These are phyloP conservation scores for Mayamaea pseudoterrestris DNA, from an alignment of 108 stramenopile species.

Conservation along the genomic window DNA sequence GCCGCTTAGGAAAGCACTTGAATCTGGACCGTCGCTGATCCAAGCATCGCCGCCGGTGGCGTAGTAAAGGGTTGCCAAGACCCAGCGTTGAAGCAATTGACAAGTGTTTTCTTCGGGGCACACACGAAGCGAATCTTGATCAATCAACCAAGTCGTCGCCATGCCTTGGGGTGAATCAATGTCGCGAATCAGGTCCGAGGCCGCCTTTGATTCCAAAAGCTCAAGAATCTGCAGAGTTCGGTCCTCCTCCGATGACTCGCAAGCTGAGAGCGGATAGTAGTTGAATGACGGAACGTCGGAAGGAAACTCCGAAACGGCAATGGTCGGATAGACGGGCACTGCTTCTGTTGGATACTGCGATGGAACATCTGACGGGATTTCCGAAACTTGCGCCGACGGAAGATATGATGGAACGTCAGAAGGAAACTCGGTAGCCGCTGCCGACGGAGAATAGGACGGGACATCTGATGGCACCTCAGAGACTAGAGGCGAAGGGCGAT, in stretches of 20 bases:
- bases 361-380: neutral
- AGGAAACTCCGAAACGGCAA: neutral
- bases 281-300: neutral
- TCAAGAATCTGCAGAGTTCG: slow-evolving; percentile 12
- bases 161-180: slow-evolving; percentile 19
- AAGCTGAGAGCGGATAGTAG: neutral
- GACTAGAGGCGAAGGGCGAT: neutral
- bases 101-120: slow-evolving; percentile 25
- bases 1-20: slow-evolving; percentile 18
- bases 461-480: slow-evolving; percentile 1
- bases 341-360: slow-evolving; percentile 7
- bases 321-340: slow-evolving; percentile 3
- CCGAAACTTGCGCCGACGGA: neutral
- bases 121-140: slow-evolving; percentile 9
- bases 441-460: neutral
- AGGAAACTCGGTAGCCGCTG: neutral
- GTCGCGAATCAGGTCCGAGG: slow-evolving; percentile 12
- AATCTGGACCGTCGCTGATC: slow-evolving; percentile 23
- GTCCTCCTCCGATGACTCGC: slow-evolving; percentile 12
- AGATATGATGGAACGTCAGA: neutral
- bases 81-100: slow-evolving; percentile 57
- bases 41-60: slow-evolving; percentile 49
- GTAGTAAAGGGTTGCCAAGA: slow-evolving; percentile 62
- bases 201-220: slow-evolving; percentile 10
- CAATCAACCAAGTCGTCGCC: slow-evolving; percentile 31